Base-by-base conservation (phyloP, 495 filamentous ascomycete genomes). In the Extremus antarcticus region DNA sequence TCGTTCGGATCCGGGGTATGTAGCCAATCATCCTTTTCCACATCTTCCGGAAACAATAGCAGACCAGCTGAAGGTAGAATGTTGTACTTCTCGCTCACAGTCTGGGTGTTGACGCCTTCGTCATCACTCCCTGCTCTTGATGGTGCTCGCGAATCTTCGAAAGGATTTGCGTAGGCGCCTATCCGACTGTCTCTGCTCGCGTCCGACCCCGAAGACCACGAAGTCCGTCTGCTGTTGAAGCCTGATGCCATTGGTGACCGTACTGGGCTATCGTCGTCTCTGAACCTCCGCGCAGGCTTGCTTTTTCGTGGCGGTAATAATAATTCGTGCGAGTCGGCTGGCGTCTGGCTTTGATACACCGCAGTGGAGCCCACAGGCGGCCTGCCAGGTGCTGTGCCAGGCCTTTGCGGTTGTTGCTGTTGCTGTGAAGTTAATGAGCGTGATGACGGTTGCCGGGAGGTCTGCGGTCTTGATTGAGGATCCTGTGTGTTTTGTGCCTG, bases 1-100 rank as follows among this genome's bases (percentile, higher is more conserved):
- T 86, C 83, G 52, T 77, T 74, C 7, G 79, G 77, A 61, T 83
- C 79, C 10, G 86, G 85, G 59, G 87, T 86, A 62, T 90, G 86
- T 57, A 90, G 56, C 56, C 76, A 84, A 63, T 89, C 86, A 66
- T 88, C 86, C 60, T 87, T 85, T 67, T 90, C 85, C 23, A 86
- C 82, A 64, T 89, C 85, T 60, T 86, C 79, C 1, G 84, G 85
- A 63, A 84, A 88, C 20, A 88, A 66, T 24, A 90, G 63, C 55
- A 89, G 65, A 0, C 82, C 84, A 29, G 82, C 79, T 7, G 82
- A 84, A 1, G 85, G 85, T 68, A 81, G 75, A 49, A 88, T 88
- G 61, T 85, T 87, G 62, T 83, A 88, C 63, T 88, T 88, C 58
- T 87, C 83, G 13, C 82, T 81, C 1, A 88, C 86, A 3, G 85